Evolutionary conservation across 2,329 filamentous ascomycete species (phyloP).

Genomic region (Diplodia corticola): DNA sequence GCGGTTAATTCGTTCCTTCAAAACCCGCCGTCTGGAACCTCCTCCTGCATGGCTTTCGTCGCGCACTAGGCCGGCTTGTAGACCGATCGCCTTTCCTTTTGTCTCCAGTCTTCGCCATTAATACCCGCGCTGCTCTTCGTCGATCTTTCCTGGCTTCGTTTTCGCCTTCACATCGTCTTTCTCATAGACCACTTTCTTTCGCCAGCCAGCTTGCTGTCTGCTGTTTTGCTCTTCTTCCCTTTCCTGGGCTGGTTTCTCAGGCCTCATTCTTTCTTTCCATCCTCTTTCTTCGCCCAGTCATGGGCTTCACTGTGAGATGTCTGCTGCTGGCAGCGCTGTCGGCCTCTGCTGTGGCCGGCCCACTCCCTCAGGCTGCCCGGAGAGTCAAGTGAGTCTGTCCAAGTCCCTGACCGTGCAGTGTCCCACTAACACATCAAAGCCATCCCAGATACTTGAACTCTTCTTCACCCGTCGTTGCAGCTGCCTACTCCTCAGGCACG

Average conservation of each 20-base stretch:
- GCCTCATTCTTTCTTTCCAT: slow-evolving; percentile 30
- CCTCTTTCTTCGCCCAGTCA: slow-evolving; percentile 29
- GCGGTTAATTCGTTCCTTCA: slow-evolving; percentile 41
- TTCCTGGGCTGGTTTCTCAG: slow-evolving; percentile 27
- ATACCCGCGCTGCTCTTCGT: slow-evolving; percentile 26
- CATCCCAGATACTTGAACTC: slow-evolving; percentile 33
- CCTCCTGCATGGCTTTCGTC: slow-evolving; percentile 24
- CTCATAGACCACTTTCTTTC: slow-evolving; percentile 26
- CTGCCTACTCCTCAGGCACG: slow-evolving; percentile 10
- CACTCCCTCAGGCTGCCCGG: slow-evolving; percentile 34
- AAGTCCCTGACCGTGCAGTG: neutral
- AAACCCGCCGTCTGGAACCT: slow-evolving; percentile 35
- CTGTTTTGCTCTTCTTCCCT: slow-evolving; percentile 27
- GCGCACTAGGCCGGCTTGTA: slow-evolving; percentile 6
- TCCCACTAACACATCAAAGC: slow-evolving; percentile 25
- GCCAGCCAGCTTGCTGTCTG: neutral
- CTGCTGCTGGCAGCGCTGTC: slow-evolving; percentile 42
- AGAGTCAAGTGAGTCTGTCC: slow-evolving; percentile 33
- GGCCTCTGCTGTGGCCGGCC: slow-evolving; percentile 34
- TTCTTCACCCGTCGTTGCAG: slow-evolving; percentile 21
- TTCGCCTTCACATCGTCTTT: slow-evolving; percentile 36
- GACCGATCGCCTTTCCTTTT: slow-evolving; percentile 28
- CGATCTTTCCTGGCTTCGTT: slow-evolving; percentile 26
- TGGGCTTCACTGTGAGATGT: slow-evolving; percentile 25
- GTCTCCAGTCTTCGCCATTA: slow-evolving; percentile 30